phyloP scores from a whole-genome alignment of 2,329 filamentous ascomycete genomes.

The Pyricularia sp. region DNA sequence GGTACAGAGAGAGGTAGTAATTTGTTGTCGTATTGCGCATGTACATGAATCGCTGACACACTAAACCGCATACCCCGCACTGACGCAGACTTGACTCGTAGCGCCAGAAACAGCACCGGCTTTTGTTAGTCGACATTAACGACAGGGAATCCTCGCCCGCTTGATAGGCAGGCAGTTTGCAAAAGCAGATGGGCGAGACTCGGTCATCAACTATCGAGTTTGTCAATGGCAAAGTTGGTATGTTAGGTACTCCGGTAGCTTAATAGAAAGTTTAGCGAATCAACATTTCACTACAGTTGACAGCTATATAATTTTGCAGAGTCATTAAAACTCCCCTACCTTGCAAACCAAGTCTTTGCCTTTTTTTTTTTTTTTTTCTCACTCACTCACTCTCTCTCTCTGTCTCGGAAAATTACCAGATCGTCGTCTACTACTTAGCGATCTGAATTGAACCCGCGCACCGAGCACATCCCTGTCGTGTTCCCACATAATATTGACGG shows the following conservation, averaged over 20 bases:
- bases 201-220: neutral
- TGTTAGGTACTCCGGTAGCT: neutral
- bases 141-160: no score
- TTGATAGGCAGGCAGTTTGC: no score
- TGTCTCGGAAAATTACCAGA: neutral
- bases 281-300: no score
- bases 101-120: neutral
- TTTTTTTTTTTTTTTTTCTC: neutral
- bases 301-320: neutral
- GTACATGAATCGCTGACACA: neutral
- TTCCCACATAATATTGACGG: neutral
- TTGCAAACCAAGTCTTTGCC: neutral
- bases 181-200: neutral
- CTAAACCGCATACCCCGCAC: neutral
- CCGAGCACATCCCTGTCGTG: neutral
- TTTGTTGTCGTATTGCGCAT: no score
- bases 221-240: neutral
- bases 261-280: no score
- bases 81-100: neutral
- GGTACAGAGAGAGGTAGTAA: neutral
- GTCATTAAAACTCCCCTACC: no score
- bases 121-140: neutral
- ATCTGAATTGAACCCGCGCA: neutral
- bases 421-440: neutral
- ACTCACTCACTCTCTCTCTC: neutral